phyloP scores from a whole-genome alignment of 2,329 filamentous ascomycete genomes.

The Fusarium poae region DNA sequence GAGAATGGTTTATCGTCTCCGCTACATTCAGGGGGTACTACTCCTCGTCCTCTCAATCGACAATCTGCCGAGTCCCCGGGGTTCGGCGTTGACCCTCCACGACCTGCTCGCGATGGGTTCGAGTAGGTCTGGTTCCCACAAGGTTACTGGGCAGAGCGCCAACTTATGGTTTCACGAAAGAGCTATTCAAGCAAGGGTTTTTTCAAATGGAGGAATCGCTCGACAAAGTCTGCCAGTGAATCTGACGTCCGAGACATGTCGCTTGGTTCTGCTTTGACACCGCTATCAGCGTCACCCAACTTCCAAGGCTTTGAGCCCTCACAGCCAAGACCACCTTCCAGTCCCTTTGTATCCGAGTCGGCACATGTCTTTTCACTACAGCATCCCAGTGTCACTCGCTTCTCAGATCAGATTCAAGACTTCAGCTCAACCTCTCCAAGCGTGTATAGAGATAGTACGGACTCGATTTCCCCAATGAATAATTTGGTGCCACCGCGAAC shows the following conservation, averaged over 20 bases:
- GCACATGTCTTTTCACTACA: conserved; percentile 64
- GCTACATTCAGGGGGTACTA: conserved; percentile 3
- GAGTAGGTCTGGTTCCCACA: conserved; percentile 75
- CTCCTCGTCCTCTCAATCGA: conserved; percentile 8
- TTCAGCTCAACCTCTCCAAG: conserved; percentile 15
- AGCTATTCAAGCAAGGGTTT: conserved; percentile 53
- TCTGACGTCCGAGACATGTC: conserved; percentile 42
- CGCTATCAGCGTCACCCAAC: conserved; percentile 32
- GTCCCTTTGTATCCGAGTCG: conserved; percentile 62
- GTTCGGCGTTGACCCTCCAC: conserved; percentile 64
- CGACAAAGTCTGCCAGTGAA: conserved; percentile 55
- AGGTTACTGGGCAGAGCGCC: conserved; percentile 74
- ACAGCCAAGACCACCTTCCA: conserved; percentile 46
- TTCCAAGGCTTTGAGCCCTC: conserved; percentile 29
- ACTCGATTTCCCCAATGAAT: conserved; percentile 28
- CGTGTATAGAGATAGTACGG: conserved; percentile 1
- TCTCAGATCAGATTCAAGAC: conserved; percentile 25
- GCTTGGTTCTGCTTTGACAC: conserved; percentile 46
- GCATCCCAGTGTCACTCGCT: conserved; percentile 39
- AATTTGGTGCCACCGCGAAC: neutral
- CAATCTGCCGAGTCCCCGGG: conserved; percentile 23
- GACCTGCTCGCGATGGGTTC: conserved; percentile 65
- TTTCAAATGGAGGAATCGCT: conserved; percentile 59
- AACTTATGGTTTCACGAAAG: conserved; percentile 49
- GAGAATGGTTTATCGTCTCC: conserved; percentile 17